Evolutionary conservation across 139 green algal genomes (phyloP).

Genomic region (Closterium sp.): DNA sequence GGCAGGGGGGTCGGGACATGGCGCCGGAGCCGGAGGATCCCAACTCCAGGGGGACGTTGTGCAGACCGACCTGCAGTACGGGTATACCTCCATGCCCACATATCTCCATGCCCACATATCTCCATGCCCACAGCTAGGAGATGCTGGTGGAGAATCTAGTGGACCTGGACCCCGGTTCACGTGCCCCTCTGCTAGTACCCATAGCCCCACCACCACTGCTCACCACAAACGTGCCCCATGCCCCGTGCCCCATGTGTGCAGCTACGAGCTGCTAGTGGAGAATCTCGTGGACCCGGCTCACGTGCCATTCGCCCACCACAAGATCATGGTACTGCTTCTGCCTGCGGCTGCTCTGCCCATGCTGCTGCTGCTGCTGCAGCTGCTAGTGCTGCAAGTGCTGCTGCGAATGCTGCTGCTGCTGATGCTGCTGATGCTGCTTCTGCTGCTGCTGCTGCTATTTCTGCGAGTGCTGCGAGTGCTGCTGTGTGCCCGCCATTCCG

Average conservation of each 20-base stretch:
- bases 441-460: background rate
- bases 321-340: constrained; percentile 50
- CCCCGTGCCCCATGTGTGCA: background rate
- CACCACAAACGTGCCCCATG: background rate
- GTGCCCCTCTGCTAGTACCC: background rate
- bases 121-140: background rate
- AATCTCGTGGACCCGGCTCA: constrained; percentile 60
- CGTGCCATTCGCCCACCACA: constrained; percentile 61
- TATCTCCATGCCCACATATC: background rate
- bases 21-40: constrained; percentile 25
- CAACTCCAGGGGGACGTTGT: background rate
- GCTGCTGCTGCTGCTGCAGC: background rate
- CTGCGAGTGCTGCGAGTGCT: background rate
- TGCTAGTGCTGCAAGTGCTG: background rate
- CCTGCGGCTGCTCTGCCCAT: too few relatives aligned
- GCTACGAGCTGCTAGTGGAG: constrained; percentile 59
- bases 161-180: background rate
- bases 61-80: background rate
- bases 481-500: background rate
- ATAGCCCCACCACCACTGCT: background rate
- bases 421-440: background rate
- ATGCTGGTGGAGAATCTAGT: too few relatives aligned
- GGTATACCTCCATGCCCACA: background rate
- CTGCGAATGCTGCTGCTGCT: background rate
- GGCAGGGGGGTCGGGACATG: too few relatives aligned